phyloP scores from a whole-genome alignment of 345 rosid species.

The Eucalyptus guilfoylei region DNA sequence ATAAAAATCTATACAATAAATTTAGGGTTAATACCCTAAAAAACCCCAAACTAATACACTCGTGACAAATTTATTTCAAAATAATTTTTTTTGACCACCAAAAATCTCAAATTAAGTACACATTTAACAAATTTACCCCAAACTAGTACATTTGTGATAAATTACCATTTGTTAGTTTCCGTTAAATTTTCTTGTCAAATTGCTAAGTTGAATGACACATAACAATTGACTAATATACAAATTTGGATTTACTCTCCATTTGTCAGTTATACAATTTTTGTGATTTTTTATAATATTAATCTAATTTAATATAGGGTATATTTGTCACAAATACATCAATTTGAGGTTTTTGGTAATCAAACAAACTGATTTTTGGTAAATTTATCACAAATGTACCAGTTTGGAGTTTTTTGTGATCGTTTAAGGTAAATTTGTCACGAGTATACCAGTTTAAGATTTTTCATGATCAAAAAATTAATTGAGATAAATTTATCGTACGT shows the following conservation, averaged over 20 bases:
- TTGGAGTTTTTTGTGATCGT: fast-evolving
- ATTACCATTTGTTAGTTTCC: fast-evolving
- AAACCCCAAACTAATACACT: fast-evolving
- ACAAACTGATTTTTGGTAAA: fast-evolving
- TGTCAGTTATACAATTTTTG: too few species aligned
- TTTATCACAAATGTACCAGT: fast-evolving
- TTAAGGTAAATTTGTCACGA: fast-evolving
- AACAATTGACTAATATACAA: fast-evolving
- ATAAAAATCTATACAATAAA: fast-evolving
- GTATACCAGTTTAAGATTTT: fast-evolving
- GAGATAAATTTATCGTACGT: too few species aligned
- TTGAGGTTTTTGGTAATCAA: fast-evolving
- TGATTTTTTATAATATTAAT: too few species aligned
- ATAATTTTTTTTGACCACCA: too few species aligned
- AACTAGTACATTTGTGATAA: too few species aligned
- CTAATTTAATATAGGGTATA: fast-evolving
- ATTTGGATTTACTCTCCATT: fast-evolving
- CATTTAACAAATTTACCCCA: too few species aligned
- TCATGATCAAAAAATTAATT: too few species aligned
- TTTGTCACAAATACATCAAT: too few species aligned
- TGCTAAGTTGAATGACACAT: fast-evolving
- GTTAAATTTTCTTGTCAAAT: too few species aligned
- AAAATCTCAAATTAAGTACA: fast-evolving
- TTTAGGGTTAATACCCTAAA: too few species aligned
- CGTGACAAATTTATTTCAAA: fast-evolving